Evolutionary conservation across 495 filamentous ascomycete species (phyloP).

Genomic region (Aspergillus funiculosus): DNA sequence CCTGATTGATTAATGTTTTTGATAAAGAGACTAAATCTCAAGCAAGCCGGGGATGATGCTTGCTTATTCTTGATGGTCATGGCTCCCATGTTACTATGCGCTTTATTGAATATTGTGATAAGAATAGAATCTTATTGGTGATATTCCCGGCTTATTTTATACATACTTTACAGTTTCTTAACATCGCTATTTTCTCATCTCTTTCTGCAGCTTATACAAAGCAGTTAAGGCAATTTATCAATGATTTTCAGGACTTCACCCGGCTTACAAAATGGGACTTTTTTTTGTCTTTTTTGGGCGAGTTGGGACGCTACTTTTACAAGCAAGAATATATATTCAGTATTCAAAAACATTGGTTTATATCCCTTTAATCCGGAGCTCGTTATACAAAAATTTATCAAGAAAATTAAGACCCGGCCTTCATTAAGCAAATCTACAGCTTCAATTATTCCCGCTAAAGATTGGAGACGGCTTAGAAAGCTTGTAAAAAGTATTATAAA

Average conservation of each 20-base stretch:
- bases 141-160: conserved; percentile 10
- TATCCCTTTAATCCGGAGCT: neutral
- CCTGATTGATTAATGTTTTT: conserved; percentile 4
- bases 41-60: neutral
- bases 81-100: conserved; percentile 7
- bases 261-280: conserved; percentile 4
- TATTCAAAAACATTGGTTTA: neutral
- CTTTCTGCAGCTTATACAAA: neutral
- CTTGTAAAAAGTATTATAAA: neutral
- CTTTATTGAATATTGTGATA: conserved; percentile 7
- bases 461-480: conserved; percentile 5
- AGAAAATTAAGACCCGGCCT: neutral
- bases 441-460: conserved; percentile 1
- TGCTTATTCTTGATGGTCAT: neutral
- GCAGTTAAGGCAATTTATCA: neutral
- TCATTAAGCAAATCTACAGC: neutral
- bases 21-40: conserved; percentile 6
- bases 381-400: conserved; percentile 1
- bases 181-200: conserved; percentile 4
- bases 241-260: neutral
- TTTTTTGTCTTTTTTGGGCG: neutral
- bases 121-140: conserved; percentile 7
- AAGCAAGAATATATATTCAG: neutral
- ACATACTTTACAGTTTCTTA: conserved; percentile 8
- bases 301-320: neutral